Conservation (phyloP, 148 eudicot genomes). For the Vaccinium myrtillus region DNA sequence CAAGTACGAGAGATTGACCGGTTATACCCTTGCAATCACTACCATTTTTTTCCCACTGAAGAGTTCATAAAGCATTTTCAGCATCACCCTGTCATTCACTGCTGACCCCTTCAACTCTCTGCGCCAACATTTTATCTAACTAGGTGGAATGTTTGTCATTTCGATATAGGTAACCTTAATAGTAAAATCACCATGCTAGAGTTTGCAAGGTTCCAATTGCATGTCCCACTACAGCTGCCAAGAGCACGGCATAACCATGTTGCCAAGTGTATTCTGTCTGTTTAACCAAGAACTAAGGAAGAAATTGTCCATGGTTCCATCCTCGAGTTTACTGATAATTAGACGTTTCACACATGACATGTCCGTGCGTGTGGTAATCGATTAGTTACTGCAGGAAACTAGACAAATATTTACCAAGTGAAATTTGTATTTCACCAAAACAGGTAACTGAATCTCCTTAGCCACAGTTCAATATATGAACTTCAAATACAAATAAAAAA, state of each 20-base stretch:
- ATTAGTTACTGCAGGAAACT: neutral
- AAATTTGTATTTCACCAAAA: neutral
- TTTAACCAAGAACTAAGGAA: neutral
- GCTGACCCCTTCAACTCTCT: neutral
- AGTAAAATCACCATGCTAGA: neutral
- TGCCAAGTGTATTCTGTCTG: neutral
- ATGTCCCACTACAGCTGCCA: neutral
- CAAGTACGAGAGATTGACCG: neutral
- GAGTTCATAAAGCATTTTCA: neutral
- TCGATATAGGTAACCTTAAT: neutral
- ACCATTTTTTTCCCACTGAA: neutral
- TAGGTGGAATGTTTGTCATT: neutral
- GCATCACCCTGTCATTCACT: neutral
- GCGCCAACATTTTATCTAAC: neutral
- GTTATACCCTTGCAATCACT: neutral
- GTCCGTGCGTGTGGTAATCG: neutral
- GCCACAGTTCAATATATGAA: neutral
- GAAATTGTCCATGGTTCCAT: neutral
- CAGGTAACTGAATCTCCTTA: constrained; percentile 1
- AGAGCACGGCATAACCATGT: neutral
- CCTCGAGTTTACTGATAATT: neutral
- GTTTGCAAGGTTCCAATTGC: neutral
- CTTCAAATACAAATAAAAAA: neutral
- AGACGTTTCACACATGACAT: neutral
- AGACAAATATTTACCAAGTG: neutral